These are phyloP conservation scores for Trichoderma sp. DNA, from an alignment of 2,329 filamentous ascomycete genomes.

Conservation along the genomic window DNA sequence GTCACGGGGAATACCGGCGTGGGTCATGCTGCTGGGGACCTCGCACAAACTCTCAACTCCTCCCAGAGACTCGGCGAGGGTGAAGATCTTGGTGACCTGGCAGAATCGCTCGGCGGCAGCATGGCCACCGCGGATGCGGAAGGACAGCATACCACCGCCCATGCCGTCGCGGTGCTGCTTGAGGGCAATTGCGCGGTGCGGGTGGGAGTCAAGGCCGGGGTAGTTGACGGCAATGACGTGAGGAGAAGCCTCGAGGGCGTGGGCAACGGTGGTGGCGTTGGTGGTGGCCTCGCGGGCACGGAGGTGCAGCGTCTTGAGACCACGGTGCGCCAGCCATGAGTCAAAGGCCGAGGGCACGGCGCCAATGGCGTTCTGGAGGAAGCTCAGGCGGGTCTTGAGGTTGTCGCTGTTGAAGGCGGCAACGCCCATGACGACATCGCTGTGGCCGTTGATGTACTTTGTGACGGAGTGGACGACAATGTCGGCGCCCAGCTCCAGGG, in stretches of 20 bases:
- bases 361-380: conserved; percentile 96
- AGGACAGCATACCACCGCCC: conserved; percentile 96
- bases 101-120: conserved; percentile 90
- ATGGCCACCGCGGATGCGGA: conserved; percentile 87
- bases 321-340: conserved; percentile 96
- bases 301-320: conserved; percentile 93
- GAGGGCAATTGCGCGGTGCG: conserved; percentile 78
- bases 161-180: conserved; percentile 93
- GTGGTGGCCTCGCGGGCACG: conserved; percentile 80
- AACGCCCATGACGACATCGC: conserved; percentile 96
- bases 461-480: conserved; percentile 97
- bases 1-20: conserved; percentile 88
- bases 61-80: conserved; percentile 86
- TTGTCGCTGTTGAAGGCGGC: conserved; percentile 90
- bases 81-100: conserved; percentile 85
- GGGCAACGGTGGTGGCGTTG: conserved; percentile 79
- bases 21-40: conserved; percentile 94
- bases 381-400: conserved; percentile 74
- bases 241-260: conserved; percentile 74
- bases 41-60: conserved; percentile 92
- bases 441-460: conserved; percentile 98
- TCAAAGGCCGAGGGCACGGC: conserved; percentile 94
- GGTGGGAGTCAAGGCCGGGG: conserved; percentile 84
- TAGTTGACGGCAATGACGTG: conserved; percentile 93
- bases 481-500: conserved; percentile 90